Base-by-base conservation (phyloP, 768 basidiomycete genomes). In the Psilocybe sp. region DNA sequence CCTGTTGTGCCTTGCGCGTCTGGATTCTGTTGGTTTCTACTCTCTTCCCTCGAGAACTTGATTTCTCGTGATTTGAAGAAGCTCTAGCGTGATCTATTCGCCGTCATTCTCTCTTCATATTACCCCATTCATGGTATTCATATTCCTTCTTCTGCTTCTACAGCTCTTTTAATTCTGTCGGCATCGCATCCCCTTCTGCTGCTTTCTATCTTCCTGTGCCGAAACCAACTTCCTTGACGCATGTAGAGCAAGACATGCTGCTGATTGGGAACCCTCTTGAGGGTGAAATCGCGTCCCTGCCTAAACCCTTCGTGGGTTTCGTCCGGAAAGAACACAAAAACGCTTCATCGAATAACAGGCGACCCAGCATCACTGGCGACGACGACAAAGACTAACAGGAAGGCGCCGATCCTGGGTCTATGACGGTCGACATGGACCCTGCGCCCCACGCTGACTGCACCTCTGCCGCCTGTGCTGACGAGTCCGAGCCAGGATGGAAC, bases 231-330 rank as follows among this genome's bases (percentile, higher is more conserved):
- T 6, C 5, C n/a, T n/a, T 28, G 28, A n/a, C 41, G 37, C 38
- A 15, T 45, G 31, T 33, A 92, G 90, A 84, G 80, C 54, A 89
- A 85, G 57, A 84, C 90, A 4, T 83, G 2, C 75, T 98, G 5
- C 66, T 76, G 47, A 88, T 98, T 52, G 94, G 94, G 11, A 85
- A 95, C 67, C 74, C 94, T 23, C 81, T 98, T 4, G 95, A 98
- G 61, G 94, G 94, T 45, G 90, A 88, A 63, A 74, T 96, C 52
- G 76, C 81, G 32, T 74, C 68, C 40, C 75, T 98, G 6, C 69
- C 85, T 2, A 95, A 91, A 62, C 92, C 94, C 0, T 75, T 91
- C 23, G 95, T 89, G 2, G 80, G 97, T 37, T 75, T 97, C 28
- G 72, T 78, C 52, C 78, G 81, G 42, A 36, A 52, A 48, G 23